Evolutionary conservation across 2,329 filamentous ascomycete genomes (phyloP), one percentile per base, ranked within the genome.

Genomic region (Xenoacremonium recifei): DNA sequence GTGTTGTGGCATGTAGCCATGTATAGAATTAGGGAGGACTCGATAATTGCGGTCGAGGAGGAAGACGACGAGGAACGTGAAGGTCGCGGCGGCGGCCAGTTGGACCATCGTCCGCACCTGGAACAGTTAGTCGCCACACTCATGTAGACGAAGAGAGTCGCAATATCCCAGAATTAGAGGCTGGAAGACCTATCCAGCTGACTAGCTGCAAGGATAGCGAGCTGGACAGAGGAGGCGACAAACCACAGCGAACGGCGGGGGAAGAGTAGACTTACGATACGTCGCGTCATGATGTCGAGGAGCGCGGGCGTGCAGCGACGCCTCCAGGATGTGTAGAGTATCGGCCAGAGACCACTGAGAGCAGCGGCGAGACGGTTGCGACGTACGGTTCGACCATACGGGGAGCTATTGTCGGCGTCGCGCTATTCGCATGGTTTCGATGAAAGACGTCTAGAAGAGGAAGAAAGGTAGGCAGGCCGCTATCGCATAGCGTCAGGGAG

Each of bases 31-130:
- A 31, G 91, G 91, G 25, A 96, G 81, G 45, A 96, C 86, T 54
- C 87, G 80, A 71, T 93, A 95, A 63, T 86, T 88, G 60, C 84
- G 87, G 69, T 96, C 91, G 71, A 96, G 83, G 64, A 95, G 77
- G 65, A 92, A 82, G 52, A 90, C 68, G 57, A 92, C 68, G 56
- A 91, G 61, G 53, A 92, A 72, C 53, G 85, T 79, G 59, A 89
- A 71, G 53, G 79, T 63, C 42, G 80, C 73, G 43, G 89, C 74
- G 43, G 81, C 73, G 50, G 77, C 73, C 60, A 93, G 80, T 76
- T 96, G 89, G 62, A 86, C 73, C 60, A 85, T 79, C 50, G 89
- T 89, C 55, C 79, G 77, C 54, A 80, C 74, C 78, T 82, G 46
- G n/a, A n/a, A 6, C 29, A 15, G 7, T 15, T 10, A 6, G 29